A percentile compares a stretch with the other conserved stretches of the same genome.
phyloP scores from a whole-genome alignment of 2,329 filamentous ascomycete species.

The Fusarium robinianum region DNA sequence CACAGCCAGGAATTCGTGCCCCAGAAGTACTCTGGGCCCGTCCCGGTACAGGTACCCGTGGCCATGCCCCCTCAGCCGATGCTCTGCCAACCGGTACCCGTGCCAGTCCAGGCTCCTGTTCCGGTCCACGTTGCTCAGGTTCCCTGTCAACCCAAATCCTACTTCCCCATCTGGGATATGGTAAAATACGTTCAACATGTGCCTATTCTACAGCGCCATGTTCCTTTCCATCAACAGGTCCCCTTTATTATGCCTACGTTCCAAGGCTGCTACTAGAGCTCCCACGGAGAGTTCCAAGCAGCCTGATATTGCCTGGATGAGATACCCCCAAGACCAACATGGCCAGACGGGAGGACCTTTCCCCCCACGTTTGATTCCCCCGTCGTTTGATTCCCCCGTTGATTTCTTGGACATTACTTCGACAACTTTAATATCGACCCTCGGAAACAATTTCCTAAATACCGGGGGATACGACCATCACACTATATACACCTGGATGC shows the following conservation, averaged over 20 bases:
- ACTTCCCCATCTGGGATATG: slow-evolving; percentile 56
- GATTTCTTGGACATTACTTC: slow-evolving; percentile 25
- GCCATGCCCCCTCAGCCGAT: slow-evolving; percentile 34
- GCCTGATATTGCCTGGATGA: slow-evolving; percentile 33
- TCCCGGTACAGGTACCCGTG: slow-evolving; percentile 32
- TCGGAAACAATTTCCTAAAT: slow-evolving; percentile 12
- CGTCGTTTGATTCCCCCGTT: slow-evolving; percentile 27
- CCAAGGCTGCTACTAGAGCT: slow-evolving; percentile 53
- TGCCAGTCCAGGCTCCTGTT: slow-evolving; percentile 42
- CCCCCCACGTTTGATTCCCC: no score
- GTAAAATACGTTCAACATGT: slow-evolving; percentile 57
- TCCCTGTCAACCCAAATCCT: slow-evolving; percentile 52
- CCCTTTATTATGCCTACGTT: slow-evolving; percentile 56
- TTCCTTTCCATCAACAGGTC: slow-evolving; percentile 58
- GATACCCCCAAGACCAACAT: slow-evolving; percentile 9
- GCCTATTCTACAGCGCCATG: slow-evolving; percentile 53
- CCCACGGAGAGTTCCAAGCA: no score
- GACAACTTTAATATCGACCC: slow-evolving; percentile 31
- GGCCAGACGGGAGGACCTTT: no score
- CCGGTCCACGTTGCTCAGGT: slow-evolving; percentile 44
- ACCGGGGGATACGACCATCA: slow-evolving; percentile 5
- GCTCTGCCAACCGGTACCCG: slow-evolving; percentile 40
- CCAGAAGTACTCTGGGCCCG: slow-evolving; percentile 51
- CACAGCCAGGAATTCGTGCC: slow-evolving; percentile 52
- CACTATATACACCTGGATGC: neutral